Base-by-base conservation (phyloP, 257 asterid genomes). In the Capsicum rhomboideum region DNA sequence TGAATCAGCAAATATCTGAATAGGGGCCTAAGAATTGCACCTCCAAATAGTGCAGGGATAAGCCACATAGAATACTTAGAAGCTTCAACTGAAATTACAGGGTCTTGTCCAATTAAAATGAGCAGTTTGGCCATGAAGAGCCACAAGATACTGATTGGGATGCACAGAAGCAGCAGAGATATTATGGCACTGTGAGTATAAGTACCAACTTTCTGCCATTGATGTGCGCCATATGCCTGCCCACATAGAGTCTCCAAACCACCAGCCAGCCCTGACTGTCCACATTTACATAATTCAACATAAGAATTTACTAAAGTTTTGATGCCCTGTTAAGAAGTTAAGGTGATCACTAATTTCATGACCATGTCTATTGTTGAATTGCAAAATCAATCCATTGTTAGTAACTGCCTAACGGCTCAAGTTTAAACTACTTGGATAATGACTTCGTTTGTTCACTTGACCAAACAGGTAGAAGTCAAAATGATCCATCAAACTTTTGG, bases 181-280 rank as follows among this genome's bases (percentile, higher is more conserved):
- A 91, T 79, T 14, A 90, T 72, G 23, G 93, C 91, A 68, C 90
- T 89, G 52, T 88, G 89, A 16, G 91, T 88, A n/a, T 92, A 90
- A 21, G 84, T 66, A 18, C 92, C 87, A 29, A 93, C 88, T 85
- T 84, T 93, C 16, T 87, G 83, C 85, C 89, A 91, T 56, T 93
- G 93, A 59, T 88, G 78, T 4, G 93, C 94, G 1, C 94, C 96
- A 61, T 89, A 90, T 7, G 97, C 94, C 67, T 93, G 93, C 75
- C 97, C 97, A 31, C 93, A 90, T 0, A 93, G 90, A 26, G 97
- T 92, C 78, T 93, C 93, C 85, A 93, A 52, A 0, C 92, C 97
- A 53, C 94, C 91, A 11, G 85, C 93, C 86, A 93, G 83, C 31
- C 94, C 95, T 8, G 90, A 88, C 93, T 93, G 53, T 21, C 23